Conservation (phyloP, 495 filamentous ascomycete species). For the Aspergillus sclerotioniger region DNA sequence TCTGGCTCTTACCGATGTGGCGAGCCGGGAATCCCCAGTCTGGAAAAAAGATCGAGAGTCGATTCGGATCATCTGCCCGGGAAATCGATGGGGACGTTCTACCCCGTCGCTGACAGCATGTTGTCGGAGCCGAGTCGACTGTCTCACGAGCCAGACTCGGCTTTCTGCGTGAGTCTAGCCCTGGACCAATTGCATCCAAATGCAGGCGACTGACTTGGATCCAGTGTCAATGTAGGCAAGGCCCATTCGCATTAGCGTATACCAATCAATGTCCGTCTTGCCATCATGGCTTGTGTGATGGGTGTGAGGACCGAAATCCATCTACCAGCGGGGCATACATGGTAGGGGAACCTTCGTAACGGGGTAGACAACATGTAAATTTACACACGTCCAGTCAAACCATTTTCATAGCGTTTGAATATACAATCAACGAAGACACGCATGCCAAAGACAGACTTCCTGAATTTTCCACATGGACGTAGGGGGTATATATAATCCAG, state of each 20-base stretch:
- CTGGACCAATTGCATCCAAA: background rate
- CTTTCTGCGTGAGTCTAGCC: constrained; percentile 10
- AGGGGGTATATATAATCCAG: constrained; percentile 14
- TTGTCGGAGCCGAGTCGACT: background rate
- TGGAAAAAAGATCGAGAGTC: constrained; percentile 14
- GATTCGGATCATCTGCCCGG: background rate
- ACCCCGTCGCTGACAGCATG: background rate
- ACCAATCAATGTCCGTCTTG: constrained; percentile 8
- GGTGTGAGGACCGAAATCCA: background rate
- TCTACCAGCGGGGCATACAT: background rate
- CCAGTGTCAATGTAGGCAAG: constrained; percentile 15
- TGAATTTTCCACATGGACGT: background rate
- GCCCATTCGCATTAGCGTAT: constrained; percentile 3
- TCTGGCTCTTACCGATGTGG: background rate
- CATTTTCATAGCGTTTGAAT: background rate
- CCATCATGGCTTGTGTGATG: constrained; percentile 7
- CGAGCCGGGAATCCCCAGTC: background rate
- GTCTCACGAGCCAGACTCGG: background rate
- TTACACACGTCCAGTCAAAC: background rate
- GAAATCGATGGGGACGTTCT: background rate
- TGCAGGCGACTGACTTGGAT: background rate
- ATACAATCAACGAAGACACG: background rate
- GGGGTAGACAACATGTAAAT: background rate
- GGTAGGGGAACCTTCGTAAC: background rate
- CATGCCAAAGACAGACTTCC: background rate